Evolutionary conservation across 805 yeast genomes (phyloP), one percentile per base, ranked within the genome.

Genomic region (Wickerhamomyces sydowiorum): DNA sequence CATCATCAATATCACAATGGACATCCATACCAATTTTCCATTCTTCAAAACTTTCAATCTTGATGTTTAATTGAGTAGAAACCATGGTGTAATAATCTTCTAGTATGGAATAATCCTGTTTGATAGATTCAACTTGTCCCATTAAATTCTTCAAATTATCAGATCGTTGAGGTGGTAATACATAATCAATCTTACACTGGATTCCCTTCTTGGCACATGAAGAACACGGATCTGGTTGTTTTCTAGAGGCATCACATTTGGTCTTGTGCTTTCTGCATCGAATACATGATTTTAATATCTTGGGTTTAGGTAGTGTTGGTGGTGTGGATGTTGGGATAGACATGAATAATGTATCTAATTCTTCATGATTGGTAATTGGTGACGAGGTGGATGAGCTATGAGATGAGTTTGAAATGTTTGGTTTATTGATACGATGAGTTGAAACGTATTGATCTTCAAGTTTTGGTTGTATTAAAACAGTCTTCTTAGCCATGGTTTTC

Each of bases 241-340:
- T 72, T 20, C 54, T 53, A 13, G 61, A 48, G 12, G 81, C 81
- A 53, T 81, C 82, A 59, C 88, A 82, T 52, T 73, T 78, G 15
- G 81, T 79, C 56, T 82, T 82, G 50, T 79, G 82, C 52, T 75
- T 75, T 28, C 87, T 67, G 57, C 88, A 82, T 25, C 83, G 65
- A 5, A 73, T 67, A 54, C 88, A 82, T 10, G 85, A 74, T 50
- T 79, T 78, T 35, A 78, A 52, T 10, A 68, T 66, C 43, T 69
- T 64, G 36, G 72, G 72, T 44, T 54, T 54, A n/a, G 59, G 59
- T 2, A 54, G 48, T 9, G 32, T 32, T 18, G 24, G 8, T 23
- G n/a, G 31, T n/a, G 37, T 8, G 13, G 23, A n/a, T 15, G 15
- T 13, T 13, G 35, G 22, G 14, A 20, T 19, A 20, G 20, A 19